Evolutionary conservation across 2,329 filamentous ascomycete genomes (phyloP).

Genomic region (Colletotrichum sojae): DNA sequence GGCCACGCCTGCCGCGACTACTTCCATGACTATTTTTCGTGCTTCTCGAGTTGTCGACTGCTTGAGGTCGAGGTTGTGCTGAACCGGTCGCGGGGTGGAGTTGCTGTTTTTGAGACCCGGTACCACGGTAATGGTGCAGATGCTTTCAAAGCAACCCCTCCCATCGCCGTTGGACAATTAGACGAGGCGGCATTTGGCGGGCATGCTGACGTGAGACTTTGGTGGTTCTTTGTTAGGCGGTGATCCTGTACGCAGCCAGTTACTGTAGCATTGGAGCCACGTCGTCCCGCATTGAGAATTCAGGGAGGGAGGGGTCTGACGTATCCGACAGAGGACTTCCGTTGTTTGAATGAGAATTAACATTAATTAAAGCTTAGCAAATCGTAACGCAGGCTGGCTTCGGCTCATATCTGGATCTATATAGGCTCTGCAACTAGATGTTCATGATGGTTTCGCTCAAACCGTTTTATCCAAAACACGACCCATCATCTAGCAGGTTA

Average conservation of each 20-base stretch:
- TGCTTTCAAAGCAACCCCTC: background rate
- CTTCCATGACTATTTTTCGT: slow-evolving; percentile 13
- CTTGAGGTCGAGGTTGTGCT: no score
- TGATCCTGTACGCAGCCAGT: no score
- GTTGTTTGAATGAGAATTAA: slow-evolving; percentile 8
- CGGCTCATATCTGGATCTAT: no score
- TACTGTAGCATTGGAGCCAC: background rate
- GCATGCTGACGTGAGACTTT: slow-evolving; percentile 3
- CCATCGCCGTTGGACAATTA: background rate
- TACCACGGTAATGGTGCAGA: no score
- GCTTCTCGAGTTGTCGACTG: background rate
- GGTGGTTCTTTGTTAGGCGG: background rate
- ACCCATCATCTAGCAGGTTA: slow-evolving; percentile 9
- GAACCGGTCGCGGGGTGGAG: no score
- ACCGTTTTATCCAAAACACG: no score
- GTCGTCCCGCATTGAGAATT: no score
- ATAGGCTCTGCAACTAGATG: no score
- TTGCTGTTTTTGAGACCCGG: no score
- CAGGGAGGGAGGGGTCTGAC: background rate
- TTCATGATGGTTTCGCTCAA: no score
- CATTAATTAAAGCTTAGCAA: slow-evolving; percentile 17
- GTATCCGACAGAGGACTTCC: background rate
- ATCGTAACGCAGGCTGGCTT: background rate
- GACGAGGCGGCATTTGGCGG: background rate
- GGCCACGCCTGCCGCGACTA: slow-evolving; percentile 8